Percentiles rank a stretch among this genome's conserved stretches.
Evolutionary conservation across 169 alveolate genomes (phyloP).

Genomic region (Perkinsus olseni): DNA sequence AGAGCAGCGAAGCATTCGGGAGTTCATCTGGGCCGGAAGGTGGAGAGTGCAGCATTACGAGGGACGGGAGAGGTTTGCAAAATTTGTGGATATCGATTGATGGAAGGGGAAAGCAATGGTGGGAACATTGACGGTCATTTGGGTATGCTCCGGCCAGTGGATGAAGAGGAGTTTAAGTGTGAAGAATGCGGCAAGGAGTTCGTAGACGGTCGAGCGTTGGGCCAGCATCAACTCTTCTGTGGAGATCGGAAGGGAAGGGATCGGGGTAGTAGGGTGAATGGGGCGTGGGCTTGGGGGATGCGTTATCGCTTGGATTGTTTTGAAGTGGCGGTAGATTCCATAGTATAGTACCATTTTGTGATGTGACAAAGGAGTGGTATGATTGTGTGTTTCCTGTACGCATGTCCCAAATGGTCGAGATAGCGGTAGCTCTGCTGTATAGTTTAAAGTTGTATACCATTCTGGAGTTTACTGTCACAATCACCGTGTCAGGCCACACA

Average conservation of each 20-base stretch:
- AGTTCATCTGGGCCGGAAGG: background rate
- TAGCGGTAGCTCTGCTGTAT: no score
- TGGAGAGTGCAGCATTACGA: background rate
- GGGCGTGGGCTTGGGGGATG: background rate
- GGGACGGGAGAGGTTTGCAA: background rate
- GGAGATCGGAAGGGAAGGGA: background rate
- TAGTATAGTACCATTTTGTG: no score
- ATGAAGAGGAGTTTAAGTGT: background rate
- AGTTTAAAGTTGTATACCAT: no score
- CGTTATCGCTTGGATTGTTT: no score
- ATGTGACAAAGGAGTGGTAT: no score
- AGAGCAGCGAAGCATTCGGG: background rate
- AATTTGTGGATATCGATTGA: background rate
- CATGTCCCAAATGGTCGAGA: no score
- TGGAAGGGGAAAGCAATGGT: background rate
- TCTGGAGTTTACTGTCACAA: no score
- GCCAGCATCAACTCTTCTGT: background rate
- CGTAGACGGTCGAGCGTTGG: background rate
- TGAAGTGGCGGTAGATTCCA: no score
- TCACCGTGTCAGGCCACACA: no score
- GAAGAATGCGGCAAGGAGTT: background rate
- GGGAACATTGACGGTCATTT: background rate
- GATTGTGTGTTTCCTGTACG: no score
- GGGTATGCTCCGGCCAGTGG: background rate
- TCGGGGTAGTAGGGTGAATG: background rate